A percentile compares a stretch with the other conserved stretches of the same genome.
Conservation (phyloP, 805 yeast genomes). For the Kuraishia hungarica region DNA sequence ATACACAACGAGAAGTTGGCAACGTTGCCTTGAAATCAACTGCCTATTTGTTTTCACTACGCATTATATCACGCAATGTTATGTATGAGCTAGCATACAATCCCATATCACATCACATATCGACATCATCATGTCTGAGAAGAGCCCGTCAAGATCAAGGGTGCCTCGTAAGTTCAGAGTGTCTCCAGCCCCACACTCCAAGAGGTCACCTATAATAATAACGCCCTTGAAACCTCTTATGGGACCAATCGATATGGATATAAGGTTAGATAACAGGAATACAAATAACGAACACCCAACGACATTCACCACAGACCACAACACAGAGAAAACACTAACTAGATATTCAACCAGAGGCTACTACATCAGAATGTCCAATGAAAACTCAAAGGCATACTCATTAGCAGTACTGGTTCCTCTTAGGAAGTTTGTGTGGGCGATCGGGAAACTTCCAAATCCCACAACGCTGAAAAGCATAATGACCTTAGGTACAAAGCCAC, state of each 20-base stretch:
- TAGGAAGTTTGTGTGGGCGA: not conserved
- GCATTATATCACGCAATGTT: too few species aligned
- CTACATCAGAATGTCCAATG: not conserved
- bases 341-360: not conserved
- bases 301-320: not conserved
- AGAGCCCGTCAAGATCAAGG: not conserved
- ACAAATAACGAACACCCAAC: not conserved
- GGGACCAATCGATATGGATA: not conserved
- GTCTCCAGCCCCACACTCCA: not conserved
- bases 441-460: not conserved
- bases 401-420: not conserved
- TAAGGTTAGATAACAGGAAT: not conserved
- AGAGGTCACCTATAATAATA: not conserved
- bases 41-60: too few species aligned
- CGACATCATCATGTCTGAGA: not conserved
- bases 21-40: too few species aligned
- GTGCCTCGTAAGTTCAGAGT: not conserved
- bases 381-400: not conserved
- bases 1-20: too few species aligned
- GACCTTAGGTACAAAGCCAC: not conserved
- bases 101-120: not conserved
- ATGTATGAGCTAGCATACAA: not conserved
- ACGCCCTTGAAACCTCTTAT: not conserved
- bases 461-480: not conserved
- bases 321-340: not conserved